Base-by-base conservation (phyloP, 1,139 yeast genomes). In the Torulaspora pretoriensis region DNA sequence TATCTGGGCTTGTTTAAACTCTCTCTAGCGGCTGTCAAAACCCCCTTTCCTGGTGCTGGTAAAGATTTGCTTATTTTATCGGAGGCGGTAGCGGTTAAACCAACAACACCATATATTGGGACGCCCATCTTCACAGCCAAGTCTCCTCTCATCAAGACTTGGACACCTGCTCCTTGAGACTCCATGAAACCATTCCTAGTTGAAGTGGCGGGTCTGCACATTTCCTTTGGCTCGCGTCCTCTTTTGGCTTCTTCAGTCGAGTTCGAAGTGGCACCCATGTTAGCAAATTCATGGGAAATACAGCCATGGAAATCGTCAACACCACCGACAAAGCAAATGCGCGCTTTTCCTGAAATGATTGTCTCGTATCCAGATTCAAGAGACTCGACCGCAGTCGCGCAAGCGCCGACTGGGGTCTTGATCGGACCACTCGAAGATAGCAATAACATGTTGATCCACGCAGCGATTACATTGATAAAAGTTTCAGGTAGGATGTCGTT, bases 41-140 rank as follows among this genome's bases (percentile, higher is more conserved):
- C 81, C 79, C 97, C 97, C 73, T 88, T 86, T 65, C 97, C 97
- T 67, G 97, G 97, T 63, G 97, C 97, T 56, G 97, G 97, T 55
- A 89, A 87, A 36, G 96, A 88, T 71, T 95, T 83, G 60, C 96
- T 95, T 68, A 88, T 89, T 78, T 88, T 89, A 68, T 89, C 97
- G 48, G 94, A 77, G 46, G 97, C 96, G 61, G 96, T 88, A 39
- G 95, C 86, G 49, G 95, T 77, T 78, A 87, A 73, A 46, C 94
- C 97, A 58, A 88, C 74, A 53, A 89, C 79, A 66, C 95, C 97
- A 61, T 89, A 85, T 60, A 89, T 84, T 66, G 97, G 97, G 56
- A 89, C 95, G 70, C 97, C 97, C 97, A 89, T 89, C 63, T 81
- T 77, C 52, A 89, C 59, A 24, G 97, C 97, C 58, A 89, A 74